Evolutionary conservation across 495 filamentous ascomycete genomes (phyloP).

Genomic region (Choiromyces venosus): DNA sequence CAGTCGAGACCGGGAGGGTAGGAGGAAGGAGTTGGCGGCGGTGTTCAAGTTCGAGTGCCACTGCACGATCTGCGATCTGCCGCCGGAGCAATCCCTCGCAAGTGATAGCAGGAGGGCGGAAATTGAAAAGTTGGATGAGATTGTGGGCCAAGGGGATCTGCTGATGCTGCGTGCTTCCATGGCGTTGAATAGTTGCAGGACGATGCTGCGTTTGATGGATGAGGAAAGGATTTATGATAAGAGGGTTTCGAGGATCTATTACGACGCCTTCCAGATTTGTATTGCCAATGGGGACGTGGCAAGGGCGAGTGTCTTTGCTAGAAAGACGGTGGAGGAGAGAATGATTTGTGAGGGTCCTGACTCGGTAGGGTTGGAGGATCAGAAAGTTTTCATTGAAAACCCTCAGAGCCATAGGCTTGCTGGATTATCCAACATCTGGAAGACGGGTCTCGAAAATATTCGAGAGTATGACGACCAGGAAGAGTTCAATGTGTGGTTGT

Average conservation of each 20-base stretch:
- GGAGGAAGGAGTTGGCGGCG: slow-evolving; percentile 39
- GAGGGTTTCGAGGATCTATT: slow-evolving; percentile 43
- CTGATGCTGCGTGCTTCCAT: slow-evolving; percentile 32
- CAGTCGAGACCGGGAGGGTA: slow-evolving; percentile 9
- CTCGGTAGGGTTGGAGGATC: slow-evolving; percentile 37
- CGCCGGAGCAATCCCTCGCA: slow-evolving; percentile 28
- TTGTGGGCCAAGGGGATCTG: slow-evolving; percentile 40
- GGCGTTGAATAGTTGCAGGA: slow-evolving; percentile 39
- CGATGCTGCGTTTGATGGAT: slow-evolving; percentile 40
- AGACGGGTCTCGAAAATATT: slow-evolving; percentile 34
- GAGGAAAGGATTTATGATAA: slow-evolving; percentile 42
- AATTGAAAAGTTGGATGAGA: slow-evolving; percentile 41
- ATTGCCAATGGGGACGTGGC: slow-evolving; percentile 47
- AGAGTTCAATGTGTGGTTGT: slow-evolving; percentile 49
- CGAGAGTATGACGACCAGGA: slow-evolving; percentile 41
- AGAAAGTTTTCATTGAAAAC: slow-evolving; percentile 41
- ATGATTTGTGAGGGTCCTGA: slow-evolving; percentile 44
- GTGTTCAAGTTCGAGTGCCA: slow-evolving; percentile 46
- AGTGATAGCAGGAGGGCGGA: slow-evolving; percentile 42
- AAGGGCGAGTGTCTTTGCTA: slow-evolving; percentile 48
- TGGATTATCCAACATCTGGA: slow-evolving; percentile 44
- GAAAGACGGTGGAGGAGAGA: slow-evolving; percentile 43
- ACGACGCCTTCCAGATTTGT: slow-evolving; percentile 49
- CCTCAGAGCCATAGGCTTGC: slow-evolving; percentile 44
- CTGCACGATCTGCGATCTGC: slow-evolving; percentile 44